Conservation (phyloP, 2,329 filamentous ascomycete species). For the Ophiosphaerella narmari region DNA sequence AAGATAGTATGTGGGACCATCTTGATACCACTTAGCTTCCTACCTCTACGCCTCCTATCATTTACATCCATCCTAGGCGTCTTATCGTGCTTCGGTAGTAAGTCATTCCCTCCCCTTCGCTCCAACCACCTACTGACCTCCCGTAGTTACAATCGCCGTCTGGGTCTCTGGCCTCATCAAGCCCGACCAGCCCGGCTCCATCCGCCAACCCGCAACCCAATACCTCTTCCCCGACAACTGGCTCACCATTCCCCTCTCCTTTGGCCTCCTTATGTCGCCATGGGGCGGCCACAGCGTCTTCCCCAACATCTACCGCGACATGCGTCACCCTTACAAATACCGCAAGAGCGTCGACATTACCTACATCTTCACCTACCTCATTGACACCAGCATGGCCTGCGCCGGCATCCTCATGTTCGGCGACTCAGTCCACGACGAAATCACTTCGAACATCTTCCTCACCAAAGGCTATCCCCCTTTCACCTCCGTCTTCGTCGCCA, state of each 20-base stretch:
- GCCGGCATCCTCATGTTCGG: slow-evolving; percentile 94
- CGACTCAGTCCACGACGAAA: slow-evolving; percentile 81
- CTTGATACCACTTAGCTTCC: slow-evolving; percentile 79
- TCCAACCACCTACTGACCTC: slow-evolving; percentile 28
- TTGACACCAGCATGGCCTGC: slow-evolving; percentile 82
- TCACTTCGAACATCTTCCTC: slow-evolving; percentile 86
- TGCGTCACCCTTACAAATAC: slow-evolving; percentile 84
- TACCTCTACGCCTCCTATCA: slow-evolving; percentile 81
- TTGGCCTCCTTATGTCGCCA: slow-evolving; percentile 85
- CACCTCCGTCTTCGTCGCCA: slow-evolving; percentile 77
- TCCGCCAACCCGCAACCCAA: slow-evolving; percentile 78
- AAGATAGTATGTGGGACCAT: slow-evolving; percentile 82
- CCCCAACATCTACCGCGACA: slow-evolving; percentile 80
- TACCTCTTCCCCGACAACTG: slow-evolving; percentile 85
- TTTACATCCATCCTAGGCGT: slow-evolving; percentile 95
- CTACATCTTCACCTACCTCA: slow-evolving; percentile 81
- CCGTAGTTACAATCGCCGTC: slow-evolving; percentile 77
- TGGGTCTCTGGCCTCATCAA: slow-evolving; percentile 88
- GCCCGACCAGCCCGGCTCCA: slow-evolving; percentile 75
- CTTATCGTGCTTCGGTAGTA: slow-evolving; percentile 83
- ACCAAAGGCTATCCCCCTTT: slow-evolving; percentile 73
- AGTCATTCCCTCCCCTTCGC: slow-evolving; percentile 48
- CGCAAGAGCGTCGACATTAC: slow-evolving; percentile 74
- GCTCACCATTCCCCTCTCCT: slow-evolving; percentile 82
- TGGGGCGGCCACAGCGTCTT: slow-evolving; percentile 78